Base-by-base conservation (phyloP, 192 early-diverging fungal species). In the Coemansia sp. region DNA sequence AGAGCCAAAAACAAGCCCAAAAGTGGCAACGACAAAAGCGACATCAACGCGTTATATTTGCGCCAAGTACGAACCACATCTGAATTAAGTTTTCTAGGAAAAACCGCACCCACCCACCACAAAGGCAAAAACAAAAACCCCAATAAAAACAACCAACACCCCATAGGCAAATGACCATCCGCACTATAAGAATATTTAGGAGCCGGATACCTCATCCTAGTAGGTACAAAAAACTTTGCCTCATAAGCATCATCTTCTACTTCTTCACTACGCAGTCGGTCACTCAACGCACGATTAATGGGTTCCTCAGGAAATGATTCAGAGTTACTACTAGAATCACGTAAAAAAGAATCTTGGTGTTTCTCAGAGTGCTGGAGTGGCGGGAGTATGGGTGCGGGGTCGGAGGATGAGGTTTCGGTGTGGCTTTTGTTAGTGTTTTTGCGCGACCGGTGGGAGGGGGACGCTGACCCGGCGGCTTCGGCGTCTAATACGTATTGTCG, bases 21-120 rank as follows among this genome's bases (percentile, higher is more conserved):
- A 56, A 83, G 50, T 28, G 75, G 76, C 34, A 83, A 61, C 28
- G 82, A 83, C 60, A 79, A 61, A 25, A 78, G 68, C 25, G 82
- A 56, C 82, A 83, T 83, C 12, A 83, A 57, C 16, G 73, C 69
- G 49, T 83, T 83, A 61, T 83, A 83, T 58, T 79, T 83, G 66
- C 77, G 76, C 82, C 82, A 83, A 12, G 72, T 69, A 22, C 64
- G 42, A 11, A 52, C 75, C 29, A 83, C 77, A n/a, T 76, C 77
- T 49, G 65, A 54, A 11, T 66, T 12, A 4, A 22, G 4, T 2
- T 45, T 42, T 2, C 77, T 62, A 8, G 82, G 82, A 48, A 76
- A 73, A 48, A 83, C 67, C 0, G 70, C 73, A 48, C 82, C 82
- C 2, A 78, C 33, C 82, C 82, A 83, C 82, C 82, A 83, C 40